Percentiles rank a stretch among this genome's conserved stretches.
Evolutionary conservation across 805 yeast species (phyloP).

Genomic region (Ogataea polymorpha): DNA sequence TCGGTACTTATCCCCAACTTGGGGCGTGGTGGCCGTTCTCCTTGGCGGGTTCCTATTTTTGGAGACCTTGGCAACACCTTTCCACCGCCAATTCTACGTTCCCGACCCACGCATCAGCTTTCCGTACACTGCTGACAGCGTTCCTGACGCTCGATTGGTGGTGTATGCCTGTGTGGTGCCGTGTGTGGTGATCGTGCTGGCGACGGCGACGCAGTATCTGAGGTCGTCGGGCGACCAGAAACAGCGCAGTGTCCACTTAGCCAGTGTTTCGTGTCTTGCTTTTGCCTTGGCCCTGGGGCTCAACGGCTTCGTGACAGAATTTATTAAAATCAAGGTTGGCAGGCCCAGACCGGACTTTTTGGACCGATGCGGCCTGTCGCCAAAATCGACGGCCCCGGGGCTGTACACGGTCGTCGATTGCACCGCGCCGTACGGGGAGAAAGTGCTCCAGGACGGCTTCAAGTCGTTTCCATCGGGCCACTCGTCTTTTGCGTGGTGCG

Average conservation of each 20-base stretch:
- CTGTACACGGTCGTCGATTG: slow-evolving; percentile 32
- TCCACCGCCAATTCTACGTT: slow-evolving; percentile 3
- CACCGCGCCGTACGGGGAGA: slow-evolving; percentile 33
- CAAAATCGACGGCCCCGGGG: slow-evolving; percentile 37
- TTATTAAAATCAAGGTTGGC: slow-evolving; percentile 76
- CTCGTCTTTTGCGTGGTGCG: slow-evolving; percentile 66
- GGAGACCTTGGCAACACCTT: neutral
- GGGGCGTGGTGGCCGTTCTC: neutral
- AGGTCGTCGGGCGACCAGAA: slow-evolving; percentile 6
- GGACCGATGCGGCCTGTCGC: slow-evolving; percentile 58
- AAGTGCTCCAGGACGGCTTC: slow-evolving; percentile 54
- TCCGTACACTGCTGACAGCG: slow-evolving; percentile 2
- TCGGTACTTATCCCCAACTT: neutral
- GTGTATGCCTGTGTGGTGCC: neutral
- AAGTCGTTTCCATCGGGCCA: slow-evolving; percentile 83
- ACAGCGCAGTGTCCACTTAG: slow-evolving; percentile 35
- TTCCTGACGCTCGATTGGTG: slow-evolving; percentile 1
- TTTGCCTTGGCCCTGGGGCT: slow-evolving; percentile 40
- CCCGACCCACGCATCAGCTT: slow-evolving; percentile 2
- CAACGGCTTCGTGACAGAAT: slow-evolving; percentile 61
- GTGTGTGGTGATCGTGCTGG: neutral
- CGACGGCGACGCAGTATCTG: neutral
- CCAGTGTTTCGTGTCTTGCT: slow-evolving; percentile 36
- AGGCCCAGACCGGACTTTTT: slow-evolving; percentile 88
- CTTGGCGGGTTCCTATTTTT: neutral